Evolutionary conservation across 169 alveolate genomes (phyloP).

Genomic region (Plasmodium berghei): DNA sequence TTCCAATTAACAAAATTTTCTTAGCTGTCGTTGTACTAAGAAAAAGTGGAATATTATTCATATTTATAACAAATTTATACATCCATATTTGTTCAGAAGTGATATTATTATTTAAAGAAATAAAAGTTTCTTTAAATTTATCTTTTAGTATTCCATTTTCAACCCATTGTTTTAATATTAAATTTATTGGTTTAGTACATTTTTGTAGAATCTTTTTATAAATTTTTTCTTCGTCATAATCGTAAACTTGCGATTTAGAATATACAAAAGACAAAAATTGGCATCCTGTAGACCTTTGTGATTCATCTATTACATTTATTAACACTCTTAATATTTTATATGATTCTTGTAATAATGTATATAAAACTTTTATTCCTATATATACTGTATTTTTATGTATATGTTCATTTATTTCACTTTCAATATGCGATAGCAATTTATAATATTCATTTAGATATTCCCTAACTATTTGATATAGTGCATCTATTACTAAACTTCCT

Average conservation of each 20-base stretch:
- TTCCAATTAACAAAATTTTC: constrained; percentile 46
- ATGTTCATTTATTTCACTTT: constrained; percentile 71
- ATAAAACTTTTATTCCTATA: constrained; percentile 49
- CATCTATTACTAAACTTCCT: constrained; percentile 64
- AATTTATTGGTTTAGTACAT: constrained; percentile 51
- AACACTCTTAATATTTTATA: constrained; percentile 59
- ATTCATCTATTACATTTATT: constrained; percentile 61
- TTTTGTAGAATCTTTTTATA: constrained; percentile 41
- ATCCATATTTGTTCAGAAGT: constrained; percentile 58
- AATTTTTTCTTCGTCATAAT: constrained; percentile 57
- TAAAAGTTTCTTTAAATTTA: constrained; percentile 56
- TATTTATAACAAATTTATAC: constrained; percentile 35
- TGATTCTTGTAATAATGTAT: constrained; percentile 41
- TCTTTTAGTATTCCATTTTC: constrained; percentile 48
- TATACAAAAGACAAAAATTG: constrained; percentile 46
- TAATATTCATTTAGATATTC: constrained; percentile 65
- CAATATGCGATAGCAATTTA: constrained; percentile 48
- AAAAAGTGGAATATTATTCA: constrained; percentile 42
- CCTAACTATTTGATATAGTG: constrained; percentile 46
- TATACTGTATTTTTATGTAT: constrained; percentile 66
- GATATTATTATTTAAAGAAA: constrained; percentile 29
- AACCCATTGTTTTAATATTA: constrained; percentile 53
- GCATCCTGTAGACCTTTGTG: constrained; percentile 49
- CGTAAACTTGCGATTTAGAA: constrained; percentile 62
- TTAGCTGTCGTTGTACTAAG: constrained; percentile 39